Evolutionary conservation across 1,139 yeast genomes (phyloP).

Genomic region (Suzukiozyma palmioleophila): DNA sequence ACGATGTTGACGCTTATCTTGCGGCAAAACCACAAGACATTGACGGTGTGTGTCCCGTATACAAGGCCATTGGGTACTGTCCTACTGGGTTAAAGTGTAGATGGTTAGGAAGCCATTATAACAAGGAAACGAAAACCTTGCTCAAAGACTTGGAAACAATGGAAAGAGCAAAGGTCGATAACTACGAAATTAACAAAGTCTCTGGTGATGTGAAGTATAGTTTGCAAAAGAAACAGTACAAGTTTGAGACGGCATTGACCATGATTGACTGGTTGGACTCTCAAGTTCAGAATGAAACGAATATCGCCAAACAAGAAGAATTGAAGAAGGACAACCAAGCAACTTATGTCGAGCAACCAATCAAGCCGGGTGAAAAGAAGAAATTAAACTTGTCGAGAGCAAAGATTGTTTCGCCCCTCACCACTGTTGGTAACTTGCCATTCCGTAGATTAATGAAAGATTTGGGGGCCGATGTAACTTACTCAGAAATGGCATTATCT

Average conservation of each 20-base stretch:
- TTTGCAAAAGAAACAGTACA: slow-evolving; percentile 62
- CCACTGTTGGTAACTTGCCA: slow-evolving; percentile 96
- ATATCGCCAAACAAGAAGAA: slow-evolving; percentile 27
- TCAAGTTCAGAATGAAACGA: slow-evolving; percentile 34
- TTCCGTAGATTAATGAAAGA: slow-evolving; percentile 89
- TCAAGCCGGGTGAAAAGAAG: slow-evolving; percentile 78
- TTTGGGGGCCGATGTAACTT: slow-evolving; percentile 89
- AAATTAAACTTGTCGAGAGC: slow-evolving; percentile 62
- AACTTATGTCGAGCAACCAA: slow-evolving; percentile 70
- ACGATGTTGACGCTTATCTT: slow-evolving; percentile 65
- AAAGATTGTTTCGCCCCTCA: slow-evolving; percentile 89
- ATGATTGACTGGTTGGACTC: slow-evolving; percentile 55
- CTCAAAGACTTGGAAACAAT: slow-evolving; percentile 38
- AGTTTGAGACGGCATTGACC: slow-evolving; percentile 51
- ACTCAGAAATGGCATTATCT: slow-evolving; percentile 91
- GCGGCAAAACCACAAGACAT: slow-evolving; percentile 66
- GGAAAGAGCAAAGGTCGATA: slow-evolving; percentile 28
- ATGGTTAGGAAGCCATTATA: slow-evolving; percentile 77
- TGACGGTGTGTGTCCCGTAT: slow-evolving; percentile 80
- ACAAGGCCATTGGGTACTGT: slow-evolving; percentile 76
- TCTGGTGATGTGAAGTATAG: slow-evolving; percentile 45
- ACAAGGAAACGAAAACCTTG: slow-evolving; percentile 44
- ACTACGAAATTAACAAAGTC: slow-evolving; percentile 67
- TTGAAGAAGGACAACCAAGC: slow-evolving; percentile 27
- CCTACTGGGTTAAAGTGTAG: slow-evolving; percentile 91